Percentiles rank a stretch among this genome's conserved stretches.
These are phyloP conservation scores for Meyerozyma elateridarum DNA, from an alignment of 1,139 yeast genomes.

Conservation along the genomic window DNA sequence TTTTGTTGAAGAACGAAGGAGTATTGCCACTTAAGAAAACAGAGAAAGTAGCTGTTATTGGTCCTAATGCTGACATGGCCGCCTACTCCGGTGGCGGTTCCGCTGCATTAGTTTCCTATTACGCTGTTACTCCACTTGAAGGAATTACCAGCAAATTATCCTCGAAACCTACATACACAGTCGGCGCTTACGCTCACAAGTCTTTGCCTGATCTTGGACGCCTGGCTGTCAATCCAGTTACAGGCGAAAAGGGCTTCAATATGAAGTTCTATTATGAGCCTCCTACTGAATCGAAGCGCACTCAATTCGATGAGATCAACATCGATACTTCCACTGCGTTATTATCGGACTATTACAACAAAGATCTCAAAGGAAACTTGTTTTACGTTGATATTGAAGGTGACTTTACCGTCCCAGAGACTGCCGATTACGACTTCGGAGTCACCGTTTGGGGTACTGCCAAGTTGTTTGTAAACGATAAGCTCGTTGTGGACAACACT, in stretches of 20 bases:
- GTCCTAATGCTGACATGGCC: slow-evolving; percentile 32
- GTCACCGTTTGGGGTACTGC: slow-evolving; percentile 51
- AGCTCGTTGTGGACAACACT: slow-evolving; percentile 53
- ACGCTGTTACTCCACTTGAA: slow-evolving; percentile 30
- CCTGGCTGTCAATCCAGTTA: slow-evolving; percentile 8
- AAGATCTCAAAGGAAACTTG: slow-evolving; percentile 7
- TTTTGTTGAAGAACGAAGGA: slow-evolving; percentile 18
- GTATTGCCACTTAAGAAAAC: slow-evolving; percentile 14
- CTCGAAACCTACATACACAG: slow-evolving; percentile 8
- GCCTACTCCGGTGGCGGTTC: slow-evolving; percentile 37
- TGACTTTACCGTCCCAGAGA: slow-evolving; percentile 38
- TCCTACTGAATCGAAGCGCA: slow-evolving; percentile 9
- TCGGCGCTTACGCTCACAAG: slow-evolving; percentile 11
- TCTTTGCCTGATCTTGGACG: slow-evolving; percentile 9
- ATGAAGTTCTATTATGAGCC: slow-evolving; percentile 9
- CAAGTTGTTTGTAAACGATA: slow-evolving; percentile 45
- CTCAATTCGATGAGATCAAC: slow-evolving; percentile 8
- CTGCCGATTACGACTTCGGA: slow-evolving; percentile 51
- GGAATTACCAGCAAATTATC: slow-evolving; percentile 18
- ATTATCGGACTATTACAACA: slow-evolving; percentile 9
- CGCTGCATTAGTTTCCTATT: slow-evolving; percentile 28
- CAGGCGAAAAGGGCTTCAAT: slow-evolving; percentile 9
- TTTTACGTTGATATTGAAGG: slow-evolving; percentile 43
- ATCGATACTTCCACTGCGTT: slow-evolving; percentile 6
- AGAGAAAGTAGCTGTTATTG: slow-evolving; percentile 31